phyloP scores from a whole-genome alignment of 2,329 filamentous ascomycete species.

The Sordariomycetes sp. region DNA sequence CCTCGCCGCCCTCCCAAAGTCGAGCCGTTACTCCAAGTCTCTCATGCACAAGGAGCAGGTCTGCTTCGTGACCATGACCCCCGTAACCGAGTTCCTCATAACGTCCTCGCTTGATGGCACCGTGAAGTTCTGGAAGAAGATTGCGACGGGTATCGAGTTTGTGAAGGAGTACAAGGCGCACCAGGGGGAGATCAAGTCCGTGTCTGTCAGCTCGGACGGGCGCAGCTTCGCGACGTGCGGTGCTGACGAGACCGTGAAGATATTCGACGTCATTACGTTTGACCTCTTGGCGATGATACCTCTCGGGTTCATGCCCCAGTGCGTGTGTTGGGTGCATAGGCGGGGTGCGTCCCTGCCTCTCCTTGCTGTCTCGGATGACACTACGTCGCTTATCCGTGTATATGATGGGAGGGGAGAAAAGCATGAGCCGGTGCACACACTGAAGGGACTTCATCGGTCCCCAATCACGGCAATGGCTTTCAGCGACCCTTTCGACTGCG shows the following conservation, averaged over 20 bases:
- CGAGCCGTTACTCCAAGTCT: slow-evolving; percentile 79
- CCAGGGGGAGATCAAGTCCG: slow-evolving; percentile 67
- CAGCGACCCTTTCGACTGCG: slow-evolving; percentile 81
- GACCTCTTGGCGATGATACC: slow-evolving; percentile 73
- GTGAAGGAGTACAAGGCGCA: slow-evolving; percentile 97
- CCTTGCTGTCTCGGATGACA: slow-evolving; percentile 69
- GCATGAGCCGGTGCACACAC: slow-evolving; percentile 58
- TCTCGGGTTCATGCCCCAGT: slow-evolving; percentile 62
- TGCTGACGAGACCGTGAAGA: slow-evolving; percentile 63
- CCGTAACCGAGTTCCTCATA: slow-evolving; percentile 86
- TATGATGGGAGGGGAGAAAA: slow-evolving; percentile 86
- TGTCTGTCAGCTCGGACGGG: slow-evolving; percentile 79
- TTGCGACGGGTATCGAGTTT: slow-evolving; percentile 81
- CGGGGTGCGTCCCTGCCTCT: slow-evolving; percentile 79
- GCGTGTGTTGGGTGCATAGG: slow-evolving; percentile 83
- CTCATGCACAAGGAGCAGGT: slow-evolving; percentile 98
- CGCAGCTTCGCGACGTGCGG: slow-evolving; percentile 88
- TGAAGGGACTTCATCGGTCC: slow-evolving; percentile 68
- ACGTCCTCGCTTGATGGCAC: slow-evolving; percentile 91
- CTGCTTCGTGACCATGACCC: slow-evolving; percentile 76
- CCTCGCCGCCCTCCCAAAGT: slow-evolving; percentile 73
- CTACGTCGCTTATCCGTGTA: slow-evolving; percentile 60
- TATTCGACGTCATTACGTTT: slow-evolving; percentile 75
- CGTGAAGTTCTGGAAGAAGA: slow-evolving; percentile 99
- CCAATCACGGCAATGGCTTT: slow-evolving; percentile 78